These are phyloP conservation scores for Rhizopus delemar DNA, from an alignment of 371 early-diverging fungal species.

Conservation along the genomic window DNA sequence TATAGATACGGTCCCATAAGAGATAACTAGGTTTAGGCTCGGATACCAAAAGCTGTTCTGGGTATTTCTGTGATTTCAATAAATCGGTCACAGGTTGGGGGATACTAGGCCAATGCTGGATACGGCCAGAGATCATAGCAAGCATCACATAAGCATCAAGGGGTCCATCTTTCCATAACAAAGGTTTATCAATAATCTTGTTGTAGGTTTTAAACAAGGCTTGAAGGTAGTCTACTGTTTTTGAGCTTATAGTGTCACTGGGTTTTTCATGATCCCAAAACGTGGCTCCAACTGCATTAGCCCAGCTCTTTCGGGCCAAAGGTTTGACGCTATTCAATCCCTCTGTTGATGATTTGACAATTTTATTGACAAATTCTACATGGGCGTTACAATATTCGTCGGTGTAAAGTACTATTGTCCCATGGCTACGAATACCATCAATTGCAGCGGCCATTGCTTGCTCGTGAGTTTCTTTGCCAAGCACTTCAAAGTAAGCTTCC, in stretches of 20 bases:
- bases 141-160: constrained; percentile 75
- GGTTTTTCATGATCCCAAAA: constrained; percentile 49
- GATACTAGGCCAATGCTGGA: constrained; percentile 44
- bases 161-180: constrained; percentile 67
- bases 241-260: constrained; percentile 37
- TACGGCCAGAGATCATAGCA: constrained; percentile 49
- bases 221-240: constrained; percentile 47
- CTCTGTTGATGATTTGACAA: constrained; percentile 51
- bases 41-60: constrained; percentile 32
- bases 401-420: constrained; percentile 54
- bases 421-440: constrained; percentile 63
- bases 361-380: constrained; percentile 39
- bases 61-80: constrained; percentile 46
- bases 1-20: constrained; percentile 80
- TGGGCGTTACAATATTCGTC: constrained; percentile 46
- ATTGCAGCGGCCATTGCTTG: constrained; percentile 65
- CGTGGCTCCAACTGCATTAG: constrained; percentile 49
- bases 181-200: constrained; percentile 66
- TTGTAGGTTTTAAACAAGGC: constrained; percentile 59
- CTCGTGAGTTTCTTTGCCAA: constrained; percentile 81
- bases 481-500: constrained; percentile 63
- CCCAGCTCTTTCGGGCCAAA: constrained; percentile 62
- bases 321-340: constrained; percentile 64
- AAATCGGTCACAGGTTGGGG: constrained; percentile 36
- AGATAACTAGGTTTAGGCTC: constrained; percentile 71